Base-by-base conservation (phyloP, 768 basidiomycete species). In the Kwoniella europaea region DNA sequence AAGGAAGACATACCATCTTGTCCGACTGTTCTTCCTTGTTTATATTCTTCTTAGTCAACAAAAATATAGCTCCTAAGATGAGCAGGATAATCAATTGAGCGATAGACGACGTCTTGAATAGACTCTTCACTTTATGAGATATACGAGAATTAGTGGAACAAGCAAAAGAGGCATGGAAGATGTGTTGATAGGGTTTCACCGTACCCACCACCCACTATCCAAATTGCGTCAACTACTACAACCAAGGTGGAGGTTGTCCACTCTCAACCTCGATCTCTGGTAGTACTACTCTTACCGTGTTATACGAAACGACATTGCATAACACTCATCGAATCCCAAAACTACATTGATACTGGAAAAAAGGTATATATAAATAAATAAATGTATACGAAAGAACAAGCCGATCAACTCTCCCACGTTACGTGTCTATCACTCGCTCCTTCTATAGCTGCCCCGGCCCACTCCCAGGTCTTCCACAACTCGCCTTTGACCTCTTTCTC, bases 391-490 rank as follows among this genome's bases (percentile, higher is more conserved):
- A 63, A 56, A 16, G 58, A 46, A 57, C 10, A 20, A 13, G 9
- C 13, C 29, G 1, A 43, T 22, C 46, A 57, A 24, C 53, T 54
- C 43, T 69, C 69, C 71, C 71, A 76, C n/a, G 71, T 73, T 3
- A 76, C 72, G 59, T 72, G 71, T 41, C 74, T 71, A 20, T 76
- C 77, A 12, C 73, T 73, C 1, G 15, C 18, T 18, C 16, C 41
- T 5, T 29, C 18, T 10, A 29, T 20, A 10, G 54, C 52, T 16
- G 78, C 75, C 2, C 82, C 82, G 6, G 71, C 65, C 82, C 82
- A 83, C 57, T 83, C 78, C 82, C 82, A 83, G 0, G 79, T 82
- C 68, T 74, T 75, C 82, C 82, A 82, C 24, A 80, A 57, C 63
- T 81, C 82, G 0, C 80, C 82, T 27, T 68, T 69, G 20, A 82